Conservation (phyloP, 768 basidiomycete species). For the Russula brevipes region DNA sequence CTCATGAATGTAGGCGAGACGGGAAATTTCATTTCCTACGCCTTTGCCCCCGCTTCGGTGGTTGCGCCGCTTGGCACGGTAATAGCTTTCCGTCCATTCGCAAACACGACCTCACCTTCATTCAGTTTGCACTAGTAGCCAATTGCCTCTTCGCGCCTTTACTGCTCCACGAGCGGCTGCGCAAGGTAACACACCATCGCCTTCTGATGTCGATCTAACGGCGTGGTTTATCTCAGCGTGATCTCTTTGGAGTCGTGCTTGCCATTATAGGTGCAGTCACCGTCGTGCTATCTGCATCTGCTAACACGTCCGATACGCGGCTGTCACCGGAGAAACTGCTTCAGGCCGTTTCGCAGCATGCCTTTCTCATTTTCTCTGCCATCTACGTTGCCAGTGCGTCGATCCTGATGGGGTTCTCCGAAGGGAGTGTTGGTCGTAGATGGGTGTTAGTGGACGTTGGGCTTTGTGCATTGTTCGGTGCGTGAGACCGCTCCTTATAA, state of each 20-base stretch:
- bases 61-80: conserved; percentile 97
- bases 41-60: conserved; percentile 84
- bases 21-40: conserved; percentile 89
- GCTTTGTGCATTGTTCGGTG: conserved; percentile 80
- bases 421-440: conserved; percentile 52
- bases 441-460: conserved; percentile 85
- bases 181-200: conserved; percentile 45
- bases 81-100: conserved; percentile 31
- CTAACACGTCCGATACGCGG: conserved; percentile 64
- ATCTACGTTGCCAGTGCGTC: conserved; percentile 54
- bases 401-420: conserved; percentile 61
- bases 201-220: conserved; percentile 18
- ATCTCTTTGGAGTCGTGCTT: conserved; percentile 71
- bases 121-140: conserved; percentile 83
- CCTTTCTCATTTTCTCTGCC: conserved; percentile 72
- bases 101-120: conserved; percentile 15
- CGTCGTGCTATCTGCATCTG: conserved; percentile 78
- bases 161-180: conserved; percentile 77
- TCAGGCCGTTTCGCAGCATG: conserved; percentile 58
- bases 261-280: conserved; percentile 87
- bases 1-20: conserved; percentile 88
- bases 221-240: conserved; percentile 44
- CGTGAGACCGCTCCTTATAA: conserved; percentile 20
- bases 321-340: conserved; percentile 65
- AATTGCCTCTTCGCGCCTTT: conserved; percentile 93